Evolutionary conservation across 495 filamentous ascomycete genomes (phyloP).

Genomic region (Apiosordaria backusii): DNA sequence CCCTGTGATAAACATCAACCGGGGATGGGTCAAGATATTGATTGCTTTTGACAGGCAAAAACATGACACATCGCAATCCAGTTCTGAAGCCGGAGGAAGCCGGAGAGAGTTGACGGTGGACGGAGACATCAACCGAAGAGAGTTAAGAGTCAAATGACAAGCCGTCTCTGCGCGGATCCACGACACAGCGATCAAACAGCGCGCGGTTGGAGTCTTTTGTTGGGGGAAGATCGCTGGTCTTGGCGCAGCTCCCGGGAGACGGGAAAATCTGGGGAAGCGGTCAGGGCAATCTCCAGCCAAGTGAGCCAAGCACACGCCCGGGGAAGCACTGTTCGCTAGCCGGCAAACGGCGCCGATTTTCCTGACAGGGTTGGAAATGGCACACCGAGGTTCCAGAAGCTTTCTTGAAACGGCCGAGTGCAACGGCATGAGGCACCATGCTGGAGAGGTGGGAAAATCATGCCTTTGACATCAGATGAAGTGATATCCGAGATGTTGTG

Average conservation of each 20-base stretch:
- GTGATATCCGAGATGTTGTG: too few species aligned
- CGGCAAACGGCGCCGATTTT: slow-evolving; percentile 31
- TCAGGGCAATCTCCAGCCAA: slow-evolving; percentile 6
- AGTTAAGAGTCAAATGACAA: slow-evolving; percentile 1
- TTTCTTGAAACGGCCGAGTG: slow-evolving; percentile 33
- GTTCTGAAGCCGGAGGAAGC: not conserved
- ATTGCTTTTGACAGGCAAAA: not conserved
- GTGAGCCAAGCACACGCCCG: slow-evolving; percentile 7
- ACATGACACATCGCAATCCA: not conserved
- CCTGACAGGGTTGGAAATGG: slow-evolving; percentile 13
- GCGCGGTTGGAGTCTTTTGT: slow-evolving; percentile 9
- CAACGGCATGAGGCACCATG: slow-evolving; percentile 22
- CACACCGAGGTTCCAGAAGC: slow-evolving; percentile 30
- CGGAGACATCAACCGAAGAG: not conserved
- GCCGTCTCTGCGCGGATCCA: slow-evolving; percentile 1
- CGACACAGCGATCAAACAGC: not conserved
- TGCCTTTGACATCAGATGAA: slow-evolving; percentile 13
- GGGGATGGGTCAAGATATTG: not conserved
- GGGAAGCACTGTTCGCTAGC: slow-evolving; percentile 24
- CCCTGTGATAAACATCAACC: not conserved
- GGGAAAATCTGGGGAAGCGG: slow-evolving; percentile 37
- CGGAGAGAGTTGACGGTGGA: not conserved
- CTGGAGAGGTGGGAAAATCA: slow-evolving; percentile 1
- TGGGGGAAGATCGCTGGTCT: slow-evolving; percentile 6
- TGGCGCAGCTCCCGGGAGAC: slow-evolving; percentile 26